These are phyloP conservation scores for Helminthosporium solani DNA, from an alignment of 2,329 filamentous ascomycete genomes.

Conservation along the genomic window DNA sequence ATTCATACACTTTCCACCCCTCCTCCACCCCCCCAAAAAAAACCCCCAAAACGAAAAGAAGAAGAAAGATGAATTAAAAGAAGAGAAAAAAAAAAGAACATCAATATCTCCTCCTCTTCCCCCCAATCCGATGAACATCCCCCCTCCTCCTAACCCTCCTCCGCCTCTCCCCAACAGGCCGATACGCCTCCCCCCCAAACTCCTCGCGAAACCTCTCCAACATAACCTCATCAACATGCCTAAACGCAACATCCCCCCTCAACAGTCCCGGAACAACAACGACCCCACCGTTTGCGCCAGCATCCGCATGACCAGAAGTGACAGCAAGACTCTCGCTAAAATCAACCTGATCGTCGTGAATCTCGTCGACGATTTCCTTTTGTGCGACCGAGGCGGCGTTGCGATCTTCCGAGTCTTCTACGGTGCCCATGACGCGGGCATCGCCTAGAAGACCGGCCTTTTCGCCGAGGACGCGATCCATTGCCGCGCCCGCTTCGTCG, in stretches of 20 bases:
- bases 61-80: too few relatives aligned
- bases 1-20: too few relatives aligned
- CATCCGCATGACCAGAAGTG: too few relatives aligned
- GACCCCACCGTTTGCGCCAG: conserved; percentile 1
- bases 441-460: conserved; percentile 58
- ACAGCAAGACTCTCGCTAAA: conserved; percentile 40
- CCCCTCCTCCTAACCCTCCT: conserved; percentile 32
- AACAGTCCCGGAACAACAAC: conserved; percentile 16
- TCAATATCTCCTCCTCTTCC: conserved; percentile 32
- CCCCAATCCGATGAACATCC: conserved; percentile 32
- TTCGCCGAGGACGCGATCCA: conserved; percentile 79
- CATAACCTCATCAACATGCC: conserved; percentile 43
- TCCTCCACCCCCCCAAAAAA: too few relatives aligned
- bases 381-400: conserved; percentile 83
- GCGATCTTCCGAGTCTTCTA: conserved; percentile 90
- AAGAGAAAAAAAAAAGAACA: not conserved
- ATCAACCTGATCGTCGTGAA: conserved; percentile 47
- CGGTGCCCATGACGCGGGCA: conserved; percentile 76
- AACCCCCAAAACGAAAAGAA: too few relatives aligned
- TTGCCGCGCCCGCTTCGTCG: conserved; percentile 74
- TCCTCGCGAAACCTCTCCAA: conserved; percentile 31
- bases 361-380: conserved; percentile 73
- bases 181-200: conserved; percentile 35
- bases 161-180: conserved; percentile 34
- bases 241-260: conserved; percentile 16